Conservation (phyloP, 1,139 yeast genomes). For the Sugiyamaella paludigena region DNA sequence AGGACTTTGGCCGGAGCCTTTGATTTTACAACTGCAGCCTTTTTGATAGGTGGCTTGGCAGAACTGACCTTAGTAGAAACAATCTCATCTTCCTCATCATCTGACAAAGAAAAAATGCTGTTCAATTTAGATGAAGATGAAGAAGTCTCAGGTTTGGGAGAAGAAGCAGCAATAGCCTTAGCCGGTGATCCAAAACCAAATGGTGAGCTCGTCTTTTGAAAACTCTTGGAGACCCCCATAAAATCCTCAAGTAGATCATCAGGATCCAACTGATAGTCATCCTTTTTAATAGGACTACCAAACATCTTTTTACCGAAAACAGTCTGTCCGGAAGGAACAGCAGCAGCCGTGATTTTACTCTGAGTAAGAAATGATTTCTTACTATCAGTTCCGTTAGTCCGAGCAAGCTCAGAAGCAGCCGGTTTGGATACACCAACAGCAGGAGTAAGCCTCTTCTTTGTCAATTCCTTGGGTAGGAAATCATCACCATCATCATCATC, state of each 20-base stretch:
- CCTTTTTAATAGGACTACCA: conserved; percentile 14
- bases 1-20: conserved; percentile 5
- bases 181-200: conserved; percentile 9
- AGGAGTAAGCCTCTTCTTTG: not conserved
- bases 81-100: conserved; percentile 8
- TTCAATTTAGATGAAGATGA: conserved; percentile 6
- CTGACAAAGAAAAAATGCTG: conserved; percentile 9
- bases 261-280: conserved; percentile 11
- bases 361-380: not conserved
- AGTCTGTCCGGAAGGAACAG: not conserved
- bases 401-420: not conserved
- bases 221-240: not conserved
- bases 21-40: not conserved
- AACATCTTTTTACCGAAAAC: conserved; percentile 8
- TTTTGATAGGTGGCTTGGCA: not conserved
- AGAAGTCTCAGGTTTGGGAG: too few relatives aligned
- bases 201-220: not conserved
- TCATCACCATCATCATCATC: conserved; percentile 1
- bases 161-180: conserved; percentile 9
- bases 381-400: too few relatives aligned
- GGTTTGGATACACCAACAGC: not conserved
- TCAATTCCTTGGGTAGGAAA: conserved; percentile 8
- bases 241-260: conserved; percentile 11
- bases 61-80: not conserved
- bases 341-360: not conserved